A percentile compares a stretch with the other conserved stretches of the same genome.
Evolutionary conservation across 2,329 filamentous ascomycete species (phyloP).

Genomic region (Trichoderma arundinaceum): DNA sequence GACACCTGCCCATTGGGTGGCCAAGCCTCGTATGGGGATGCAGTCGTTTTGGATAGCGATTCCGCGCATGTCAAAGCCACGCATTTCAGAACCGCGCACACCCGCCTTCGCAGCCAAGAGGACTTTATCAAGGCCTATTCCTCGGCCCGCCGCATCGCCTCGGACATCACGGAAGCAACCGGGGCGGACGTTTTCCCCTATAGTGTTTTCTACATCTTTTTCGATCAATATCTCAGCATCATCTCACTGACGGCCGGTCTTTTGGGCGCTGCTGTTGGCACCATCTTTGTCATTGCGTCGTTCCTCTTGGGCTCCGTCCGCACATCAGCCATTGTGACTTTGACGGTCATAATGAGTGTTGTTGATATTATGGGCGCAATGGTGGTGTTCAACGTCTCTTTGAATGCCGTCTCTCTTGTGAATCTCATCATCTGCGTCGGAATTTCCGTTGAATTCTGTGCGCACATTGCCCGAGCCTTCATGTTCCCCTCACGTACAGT

Average conservation of each 20-base stretch:
- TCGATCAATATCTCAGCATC: conserved; percentile 93
- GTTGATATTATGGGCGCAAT: conserved; percentile 95
- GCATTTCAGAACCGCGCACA: conserved; percentile 91
- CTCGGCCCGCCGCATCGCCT: conserved; percentile 84
- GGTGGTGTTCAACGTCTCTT: conserved; percentile 83
- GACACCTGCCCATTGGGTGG: conserved; percentile 88
- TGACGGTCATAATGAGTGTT: conserved; percentile 91
- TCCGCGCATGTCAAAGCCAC: conserved; percentile 74
- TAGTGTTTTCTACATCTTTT: conserved; percentile 98
- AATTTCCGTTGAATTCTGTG: conserved; percentile 96
- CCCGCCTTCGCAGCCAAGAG: conserved; percentile 81
- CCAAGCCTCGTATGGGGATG: conserved; percentile 82
- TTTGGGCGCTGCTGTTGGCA: conserved; percentile 79
- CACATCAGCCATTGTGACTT: conserved; percentile 81
- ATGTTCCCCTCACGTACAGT: conserved; percentile 86
- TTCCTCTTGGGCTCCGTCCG: conserved; percentile 81
- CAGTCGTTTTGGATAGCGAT: conserved; percentile 77
- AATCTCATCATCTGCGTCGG: conserved; percentile 97
- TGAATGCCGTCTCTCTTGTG: conserved; percentile 94
- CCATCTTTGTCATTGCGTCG: conserved; percentile 82
- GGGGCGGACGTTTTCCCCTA: conserved; percentile 91
- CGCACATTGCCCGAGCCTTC: conserved; percentile 93
- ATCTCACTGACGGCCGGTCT: conserved; percentile 78
- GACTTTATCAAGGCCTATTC: conserved; percentile 94
- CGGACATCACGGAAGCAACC: conserved; percentile 73